Evolutionary conservation across 2,329 filamentous ascomycete species (phyloP).

Genomic region (Thyridium curvatum): DNA sequence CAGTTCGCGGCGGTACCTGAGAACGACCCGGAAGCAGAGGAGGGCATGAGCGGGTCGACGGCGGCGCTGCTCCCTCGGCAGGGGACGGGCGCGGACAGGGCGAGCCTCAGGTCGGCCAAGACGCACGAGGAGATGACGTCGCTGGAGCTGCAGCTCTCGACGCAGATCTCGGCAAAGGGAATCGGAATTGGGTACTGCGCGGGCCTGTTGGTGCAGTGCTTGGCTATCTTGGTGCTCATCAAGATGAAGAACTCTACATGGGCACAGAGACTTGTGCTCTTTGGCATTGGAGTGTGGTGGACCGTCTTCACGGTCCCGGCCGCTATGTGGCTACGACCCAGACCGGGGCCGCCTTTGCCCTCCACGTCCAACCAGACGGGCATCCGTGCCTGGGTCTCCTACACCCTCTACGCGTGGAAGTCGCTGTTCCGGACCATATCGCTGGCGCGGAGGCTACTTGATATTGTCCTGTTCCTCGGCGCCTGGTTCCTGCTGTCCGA

Average conservation of each 20-base stretch:
- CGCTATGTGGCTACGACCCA: slow-evolving; percentile 77
- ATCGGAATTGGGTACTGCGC: slow-evolving; percentile 92
- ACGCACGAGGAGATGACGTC: slow-evolving; percentile 48
- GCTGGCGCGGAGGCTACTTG: slow-evolving; percentile 64
- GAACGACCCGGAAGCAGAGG: background rate
- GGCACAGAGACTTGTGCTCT: slow-evolving; percentile 79
- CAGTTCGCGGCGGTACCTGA: background rate
- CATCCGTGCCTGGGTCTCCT: slow-evolving; percentile 53
- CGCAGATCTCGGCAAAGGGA: slow-evolving; percentile 83
- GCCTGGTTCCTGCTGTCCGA: slow-evolving; percentile 96
- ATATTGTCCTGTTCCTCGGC: slow-evolving; percentile 71
- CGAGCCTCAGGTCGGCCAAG: slow-evolving; percentile 9
- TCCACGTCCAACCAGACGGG: slow-evolving; percentile 27
- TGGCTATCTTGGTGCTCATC: slow-evolving; percentile 73
- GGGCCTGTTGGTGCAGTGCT: slow-evolving; percentile 75
- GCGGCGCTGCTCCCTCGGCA: slow-evolving; percentile 36
- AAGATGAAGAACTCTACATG: slow-evolving; percentile 71
- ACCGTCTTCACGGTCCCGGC: slow-evolving; percentile 83
- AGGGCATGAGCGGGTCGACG: slow-evolving; percentile 32
- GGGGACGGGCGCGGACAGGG: no score
- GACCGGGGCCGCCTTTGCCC: slow-evolving; percentile 77
- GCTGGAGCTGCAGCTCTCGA: slow-evolving; percentile 72
- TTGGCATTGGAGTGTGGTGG: slow-evolving; percentile 90
- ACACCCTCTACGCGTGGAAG: slow-evolving; percentile 79
- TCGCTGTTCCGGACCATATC: slow-evolving; percentile 75